Percentiles rank a stretch among this genome's conserved stretches.
Conservation (phyloP, 140 eudicot genomes). For the Erigeron philadelphicus region DNA sequence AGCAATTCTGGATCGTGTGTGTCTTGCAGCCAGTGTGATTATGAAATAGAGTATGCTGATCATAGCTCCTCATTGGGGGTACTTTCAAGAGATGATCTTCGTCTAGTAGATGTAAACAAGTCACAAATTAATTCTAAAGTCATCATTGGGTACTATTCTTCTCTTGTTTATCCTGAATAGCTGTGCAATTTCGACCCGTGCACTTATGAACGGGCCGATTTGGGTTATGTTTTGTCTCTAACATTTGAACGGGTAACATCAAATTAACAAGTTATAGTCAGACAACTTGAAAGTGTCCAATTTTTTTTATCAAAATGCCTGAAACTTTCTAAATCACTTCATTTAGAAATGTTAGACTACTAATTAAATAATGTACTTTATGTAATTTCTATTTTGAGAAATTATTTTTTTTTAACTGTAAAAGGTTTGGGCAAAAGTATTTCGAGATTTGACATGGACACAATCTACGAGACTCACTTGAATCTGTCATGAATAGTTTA, state of each 20-base stretch:
- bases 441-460: not conserved
- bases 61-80: conserved; percentile 77
- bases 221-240: not conserved
- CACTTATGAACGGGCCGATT: not conserved
- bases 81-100: conserved; percentile 62
- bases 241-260: not conserved
- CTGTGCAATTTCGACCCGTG: not conserved
- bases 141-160: conserved; percentile 56
- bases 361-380: not conserved
- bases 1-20: conserved; percentile 35
- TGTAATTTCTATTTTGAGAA: not conserved
- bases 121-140: conserved; percentile 43
- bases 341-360: not conserved
- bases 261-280: not conserved
- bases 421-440: not conserved
- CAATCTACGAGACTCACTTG: not conserved
- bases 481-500: no score
- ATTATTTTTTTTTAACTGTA: not conserved
- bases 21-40: conserved; percentile 66
- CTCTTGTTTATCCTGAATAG: not conserved
- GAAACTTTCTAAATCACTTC: not conserved
- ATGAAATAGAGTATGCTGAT: conserved; percentile 77
- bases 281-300: no score
- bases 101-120: conserved; percentile 41
- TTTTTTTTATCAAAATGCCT: not conserved